Conservation (phyloP, 2,329 filamentous ascomycete genomes). For the Fusarium bulbicola region DNA sequence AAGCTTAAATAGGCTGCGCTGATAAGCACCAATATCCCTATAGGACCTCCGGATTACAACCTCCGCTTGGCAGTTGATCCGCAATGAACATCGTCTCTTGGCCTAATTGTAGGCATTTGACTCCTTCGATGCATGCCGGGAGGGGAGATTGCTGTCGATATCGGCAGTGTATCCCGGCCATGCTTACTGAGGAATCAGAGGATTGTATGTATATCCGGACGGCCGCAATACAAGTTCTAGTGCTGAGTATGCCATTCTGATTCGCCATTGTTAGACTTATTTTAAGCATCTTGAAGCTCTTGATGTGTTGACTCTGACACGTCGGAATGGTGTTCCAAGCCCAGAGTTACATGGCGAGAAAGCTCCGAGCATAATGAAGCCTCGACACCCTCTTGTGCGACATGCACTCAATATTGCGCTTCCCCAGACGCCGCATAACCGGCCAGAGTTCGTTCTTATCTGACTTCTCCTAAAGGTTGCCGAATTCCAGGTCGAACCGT, state of each 20-base stretch:
- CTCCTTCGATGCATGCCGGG: background rate
- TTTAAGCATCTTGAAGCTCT: slow-evolving; percentile 13
- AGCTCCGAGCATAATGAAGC: background rate
- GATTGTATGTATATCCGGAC: background rate
- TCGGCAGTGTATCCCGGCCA: background rate
- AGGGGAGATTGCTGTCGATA: background rate
- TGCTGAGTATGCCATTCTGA: background rate
- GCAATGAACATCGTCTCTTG: slow-evolving; percentile 28
- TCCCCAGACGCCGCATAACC: slow-evolving; percentile 34
- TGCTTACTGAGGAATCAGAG: background rate
- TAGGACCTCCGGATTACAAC: slow-evolving; percentile 22
- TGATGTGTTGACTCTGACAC: slow-evolving; percentile 3
- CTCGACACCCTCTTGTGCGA: slow-evolving; percentile 15
- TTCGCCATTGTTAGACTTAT: slow-evolving; percentile 1
- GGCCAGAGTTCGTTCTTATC: slow-evolving; percentile 33
- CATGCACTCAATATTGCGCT: slow-evolving; percentile 19
- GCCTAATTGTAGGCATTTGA: slow-evolving; percentile 3
- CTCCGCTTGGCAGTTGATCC: slow-evolving; percentile 35
- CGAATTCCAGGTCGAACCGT: slow-evolving; percentile 21
- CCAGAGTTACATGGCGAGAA: slow-evolving; percentile 8
- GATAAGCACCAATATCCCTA: slow-evolving; percentile 38
- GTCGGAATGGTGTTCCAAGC: background rate
- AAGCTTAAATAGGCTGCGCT: slow-evolving; percentile 35
- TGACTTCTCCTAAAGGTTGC: slow-evolving; percentile 7
- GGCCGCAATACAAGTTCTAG: background rate